Evolutionary conservation across 2,329 filamentous ascomycete genomes (phyloP).

Genomic region (Cordyceps fumosorosea): DNA sequence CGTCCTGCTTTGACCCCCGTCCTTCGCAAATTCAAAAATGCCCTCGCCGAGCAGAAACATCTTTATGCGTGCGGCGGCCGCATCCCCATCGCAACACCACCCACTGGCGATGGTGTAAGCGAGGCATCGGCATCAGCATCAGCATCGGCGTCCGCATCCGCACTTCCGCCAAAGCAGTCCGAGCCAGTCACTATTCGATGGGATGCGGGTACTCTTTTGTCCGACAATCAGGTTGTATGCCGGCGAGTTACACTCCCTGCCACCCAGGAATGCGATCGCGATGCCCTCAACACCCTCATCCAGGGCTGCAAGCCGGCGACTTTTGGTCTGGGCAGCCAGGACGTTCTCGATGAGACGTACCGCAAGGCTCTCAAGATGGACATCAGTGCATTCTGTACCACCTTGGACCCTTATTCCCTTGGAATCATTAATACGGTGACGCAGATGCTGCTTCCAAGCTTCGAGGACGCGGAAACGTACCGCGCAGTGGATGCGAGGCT

Average conservation of each 20-base stretch:
- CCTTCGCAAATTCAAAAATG: background rate
- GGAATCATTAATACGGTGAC: constrained; percentile 46
- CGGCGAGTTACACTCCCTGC: background rate
- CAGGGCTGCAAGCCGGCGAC: constrained; percentile 32
- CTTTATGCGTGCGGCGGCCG: background rate
- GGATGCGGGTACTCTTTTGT: background rate
- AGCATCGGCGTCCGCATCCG: no score
- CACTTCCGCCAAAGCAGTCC: background rate
- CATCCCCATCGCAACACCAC: background rate
- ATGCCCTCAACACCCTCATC: background rate
- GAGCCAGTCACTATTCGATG: background rate
- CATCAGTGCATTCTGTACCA: constrained; percentile 35
- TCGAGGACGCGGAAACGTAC: constrained; percentile 19
- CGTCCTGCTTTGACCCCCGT: background rate
- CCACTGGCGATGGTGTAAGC: background rate
- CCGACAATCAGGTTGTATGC: background rate
- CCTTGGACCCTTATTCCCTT: constrained; percentile 43
- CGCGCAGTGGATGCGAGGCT: constrained; percentile 43
- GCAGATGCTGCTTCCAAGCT: constrained; percentile 35
- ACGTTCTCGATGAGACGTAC: constrained; percentile 45
- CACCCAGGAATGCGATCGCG: background rate
- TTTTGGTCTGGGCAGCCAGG: constrained; percentile 38
- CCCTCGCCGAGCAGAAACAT: background rate
- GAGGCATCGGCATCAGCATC: background rate
- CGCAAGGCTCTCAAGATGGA: constrained; percentile 49